These are phyloP conservation scores for Uronychia setigera DNA, from an alignment of 73 alveolate species.

Conservation along the genomic window DNA sequence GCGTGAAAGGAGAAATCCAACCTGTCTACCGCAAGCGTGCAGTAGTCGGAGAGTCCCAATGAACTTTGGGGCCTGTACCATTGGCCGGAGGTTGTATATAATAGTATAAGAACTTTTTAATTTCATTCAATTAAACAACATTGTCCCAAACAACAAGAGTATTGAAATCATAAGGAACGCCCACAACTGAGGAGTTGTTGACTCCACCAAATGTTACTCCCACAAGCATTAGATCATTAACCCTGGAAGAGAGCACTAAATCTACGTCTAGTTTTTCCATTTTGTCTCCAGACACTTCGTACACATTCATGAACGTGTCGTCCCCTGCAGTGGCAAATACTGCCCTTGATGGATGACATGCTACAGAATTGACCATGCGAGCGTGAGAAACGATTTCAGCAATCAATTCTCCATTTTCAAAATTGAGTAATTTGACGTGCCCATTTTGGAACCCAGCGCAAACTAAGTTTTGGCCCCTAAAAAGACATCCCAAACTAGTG, in stretches of 20 bases:
- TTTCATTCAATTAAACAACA: slow-evolving; percentile 19
- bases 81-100: too few species aligned
- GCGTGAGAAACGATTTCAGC: slow-evolving; percentile 49
- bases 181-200: slow-evolving; percentile 32
- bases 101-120: not conserved
- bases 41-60: too few species aligned
- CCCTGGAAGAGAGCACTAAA: slow-evolving; percentile 49
- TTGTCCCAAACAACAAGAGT: slow-evolving; percentile 48
- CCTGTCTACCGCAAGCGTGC: too few species aligned
- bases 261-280: slow-evolving; percentile 52
- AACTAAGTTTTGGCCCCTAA: slow-evolving; percentile 47
- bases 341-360: slow-evolving; percentile 50
- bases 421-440: slow-evolving; percentile 38
- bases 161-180: slow-evolving; percentile 62
- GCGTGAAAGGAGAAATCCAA: too few species aligned
- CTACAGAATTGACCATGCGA: slow-evolving; percentile 44
- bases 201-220: slow-evolving; percentile 60
- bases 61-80: too few species aligned
- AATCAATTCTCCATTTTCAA: slow-evolving; percentile 19
- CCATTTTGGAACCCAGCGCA: slow-evolving; percentile 53
- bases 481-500: slow-evolving; percentile 20
- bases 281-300: slow-evolving; percentile 60
- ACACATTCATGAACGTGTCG: slow-evolving; percentile 57
- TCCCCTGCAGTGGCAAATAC: slow-evolving; percentile 61
- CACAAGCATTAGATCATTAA: slow-evolving; percentile 40